Percentiles rank a stretch among this genome's conserved stretches.
Conservation (phyloP, 2,329 filamentous ascomycete species). For the Colletotrichum sidae region DNA sequence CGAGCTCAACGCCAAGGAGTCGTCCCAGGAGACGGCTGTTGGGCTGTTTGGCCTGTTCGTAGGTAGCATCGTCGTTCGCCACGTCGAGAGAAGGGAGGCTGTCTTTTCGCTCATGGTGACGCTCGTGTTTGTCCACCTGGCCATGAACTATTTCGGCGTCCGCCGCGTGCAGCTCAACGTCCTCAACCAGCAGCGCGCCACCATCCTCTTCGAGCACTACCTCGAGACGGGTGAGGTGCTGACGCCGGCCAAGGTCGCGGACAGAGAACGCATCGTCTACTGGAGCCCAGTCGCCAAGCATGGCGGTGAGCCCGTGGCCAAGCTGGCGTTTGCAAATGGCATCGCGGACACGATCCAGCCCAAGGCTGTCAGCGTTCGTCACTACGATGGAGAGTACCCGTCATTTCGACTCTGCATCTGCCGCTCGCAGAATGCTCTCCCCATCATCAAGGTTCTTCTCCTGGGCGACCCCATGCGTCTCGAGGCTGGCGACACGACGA, state of each 20-base stretch:
- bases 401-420: conserved; percentile 17
- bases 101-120: conserved; percentile 81
- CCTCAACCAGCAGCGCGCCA: conserved; percentile 88
- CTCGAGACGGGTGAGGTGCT: conserved; percentile 64
- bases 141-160: conserved; percentile 89
- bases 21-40: conserved; percentile 94
- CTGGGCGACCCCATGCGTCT: conserved; percentile 1
- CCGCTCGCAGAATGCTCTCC: not conserved
- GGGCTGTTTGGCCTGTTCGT: conserved; percentile 87
- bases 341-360: conserved; percentile 50
- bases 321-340: conserved; percentile 55
- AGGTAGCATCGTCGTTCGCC: conserved; percentile 84
- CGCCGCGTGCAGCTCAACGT: conserved; percentile 84
- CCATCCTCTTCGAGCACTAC: conserved; percentile 76
- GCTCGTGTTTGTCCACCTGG: conserved; percentile 81
- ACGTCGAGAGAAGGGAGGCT: conserved; percentile 75
- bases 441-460: conserved; percentile 30
- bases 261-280: conserved; percentile 72
- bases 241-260: conserved; percentile 73
- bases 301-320: conserved; percentile 42
- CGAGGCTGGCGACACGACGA: not conserved
- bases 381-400: not conserved
- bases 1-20: conserved; percentile 94
- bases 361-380: not conserved
- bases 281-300: conserved; percentile 48